Base-by-base conservation (phyloP, 73 alveolate genomes). In the Paramecium tetraurelia region DNA sequence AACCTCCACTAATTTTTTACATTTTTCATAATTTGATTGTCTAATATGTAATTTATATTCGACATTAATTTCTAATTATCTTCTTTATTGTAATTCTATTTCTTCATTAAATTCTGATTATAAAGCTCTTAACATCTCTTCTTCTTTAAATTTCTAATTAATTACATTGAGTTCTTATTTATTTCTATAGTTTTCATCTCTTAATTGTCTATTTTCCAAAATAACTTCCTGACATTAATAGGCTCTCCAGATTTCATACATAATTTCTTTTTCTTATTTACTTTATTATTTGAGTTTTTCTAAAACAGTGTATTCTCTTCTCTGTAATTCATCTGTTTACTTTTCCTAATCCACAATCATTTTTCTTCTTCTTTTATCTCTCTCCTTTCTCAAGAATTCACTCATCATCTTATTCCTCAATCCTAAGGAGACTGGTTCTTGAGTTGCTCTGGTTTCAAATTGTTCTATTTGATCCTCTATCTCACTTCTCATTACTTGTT, bases 361-460 rank as follows among this genome's bases (percentile, higher is more conserved):
- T 90, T 97, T 98, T 92, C 99, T 96, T 85, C 98, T 95, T 92
- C 99, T 94, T 86, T 99, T 86, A 87, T 98, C 98, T 95, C 99
- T 86, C 92, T 98, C 99, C 57, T 97, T 98, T 43, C 98, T 96
- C 1, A 99, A 96, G 86, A 96, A 96, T 92, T 94, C 98, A 72
- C 92, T 96, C 76, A 94, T 92, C 95, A 93, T 98, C 58, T 97
- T 97, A 93, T 97, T 98, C 92, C 96, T 94, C 92, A 93, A 89
- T 63, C 76, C 75, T 48, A 89, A 94, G n/a, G 98, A 97, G 4
- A 98, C 99, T 14, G 98, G 97, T 50, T 92, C 93, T 71, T 88
- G 22, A 5, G 58, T 43, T 7, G 63, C 6, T 31, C 93, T 96
- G 46, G 95, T 96, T 92, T 97, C 99, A 95, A 97, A 97, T 72